A percentile compares a stretch with the other conserved stretches of the same genome.
Evolutionary conservation across 2,329 filamentous ascomycete genomes (phyloP).

Genomic region (Aureobasidium namibiae): DNA sequence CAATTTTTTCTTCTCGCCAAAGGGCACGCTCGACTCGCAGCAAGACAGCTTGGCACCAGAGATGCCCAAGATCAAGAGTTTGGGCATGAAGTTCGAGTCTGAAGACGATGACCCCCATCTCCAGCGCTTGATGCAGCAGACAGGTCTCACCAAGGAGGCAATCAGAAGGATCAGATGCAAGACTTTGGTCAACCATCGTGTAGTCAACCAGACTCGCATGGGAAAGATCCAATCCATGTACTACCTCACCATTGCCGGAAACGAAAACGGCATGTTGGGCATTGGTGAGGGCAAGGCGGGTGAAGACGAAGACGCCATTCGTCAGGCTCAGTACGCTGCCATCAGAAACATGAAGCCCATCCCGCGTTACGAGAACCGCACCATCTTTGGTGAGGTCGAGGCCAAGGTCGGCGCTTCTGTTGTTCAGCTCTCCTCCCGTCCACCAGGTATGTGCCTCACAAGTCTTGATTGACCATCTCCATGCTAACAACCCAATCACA

Average conservation of each 20-base stretch:
- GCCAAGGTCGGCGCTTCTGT: constrained; percentile 83
- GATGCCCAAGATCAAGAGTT: constrained; percentile 38
- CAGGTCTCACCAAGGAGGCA: constrained; percentile 43
- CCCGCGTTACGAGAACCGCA: constrained; percentile 80
- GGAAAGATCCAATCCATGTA: constrained; percentile 80
- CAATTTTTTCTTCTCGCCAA: constrained; percentile 36
- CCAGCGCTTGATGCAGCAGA: constrained; percentile 47
- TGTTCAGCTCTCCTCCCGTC: constrained; percentile 70
- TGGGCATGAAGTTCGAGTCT: constrained; percentile 29
- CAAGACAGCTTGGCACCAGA: constrained; percentile 40
- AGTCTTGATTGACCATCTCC: not conserved
- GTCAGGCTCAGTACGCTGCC: constrained; percentile 70
- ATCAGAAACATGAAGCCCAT: constrained; percentile 93
- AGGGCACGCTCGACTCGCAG: constrained; percentile 40
- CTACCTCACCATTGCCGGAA: constrained; percentile 73
- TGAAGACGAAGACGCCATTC: constrained; percentile 57
- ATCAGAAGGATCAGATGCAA: constrained; percentile 55
- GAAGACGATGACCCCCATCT: constrained; percentile 37
- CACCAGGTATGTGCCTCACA: constrained; percentile 60
- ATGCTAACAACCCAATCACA: constrained; percentile 29
- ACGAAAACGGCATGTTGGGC: constrained; percentile 76
- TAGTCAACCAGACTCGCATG: constrained; percentile 90
- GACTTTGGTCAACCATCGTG: constrained; percentile 62
- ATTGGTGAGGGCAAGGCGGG: constrained; percentile 84
- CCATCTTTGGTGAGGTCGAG: constrained; percentile 77